Conservation (phyloP, 2,329 filamentous ascomycete species). For the Ceratocystis smalleyi region DNA sequence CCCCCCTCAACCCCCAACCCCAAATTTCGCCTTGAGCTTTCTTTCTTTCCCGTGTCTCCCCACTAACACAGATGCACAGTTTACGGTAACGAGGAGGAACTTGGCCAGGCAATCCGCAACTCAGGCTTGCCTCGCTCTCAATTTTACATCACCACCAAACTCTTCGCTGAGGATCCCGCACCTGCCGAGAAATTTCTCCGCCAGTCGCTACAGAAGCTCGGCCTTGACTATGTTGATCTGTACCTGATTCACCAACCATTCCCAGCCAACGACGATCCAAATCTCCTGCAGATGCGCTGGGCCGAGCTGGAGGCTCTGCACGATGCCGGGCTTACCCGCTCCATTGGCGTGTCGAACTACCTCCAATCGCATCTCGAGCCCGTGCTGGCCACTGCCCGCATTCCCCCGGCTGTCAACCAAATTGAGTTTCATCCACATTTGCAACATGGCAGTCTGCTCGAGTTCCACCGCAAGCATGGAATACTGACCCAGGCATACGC, state of each 20-base stretch:
- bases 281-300: slow-evolving; percentile 41
- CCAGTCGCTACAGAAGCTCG: slow-evolving; percentile 47
- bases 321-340: slow-evolving; percentile 46
- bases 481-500: slow-evolving; percentile 43
- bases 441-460: slow-evolving; percentile 45
- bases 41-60: background rate
- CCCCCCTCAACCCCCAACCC: no score
- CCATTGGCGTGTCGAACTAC: slow-evolving; percentile 71
- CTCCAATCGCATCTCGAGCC: slow-evolving; percentile 38
- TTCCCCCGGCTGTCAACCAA: slow-evolving; percentile 59
- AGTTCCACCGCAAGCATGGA: slow-evolving; percentile 39
- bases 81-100: slow-evolving; percentile 52
- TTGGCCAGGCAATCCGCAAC: slow-evolving; percentile 55
- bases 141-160: slow-evolving; percentile 54
- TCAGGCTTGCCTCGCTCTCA: slow-evolving; percentile 47
- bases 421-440: slow-evolving; percentile 68
- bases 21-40: background rate
- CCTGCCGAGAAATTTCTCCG: slow-evolving; percentile 37
- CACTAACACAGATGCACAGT: slow-evolving; percentile 24
- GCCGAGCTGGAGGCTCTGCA: slow-evolving; percentile 49
- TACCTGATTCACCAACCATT: slow-evolving; percentile 49
- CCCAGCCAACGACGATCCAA: slow-evolving; percentile 29
- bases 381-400: slow-evolving; percentile 41
- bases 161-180: slow-evolving; percentile 28
- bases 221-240: slow-evolving; percentile 55